A percentile compares a stretch with the other conserved stretches of the same genome.
These are phyloP conservation scores for Tylopilus subfusipes DNA, from an alignment of 768 basidiomycete genomes.

Conservation along the genomic window DNA sequence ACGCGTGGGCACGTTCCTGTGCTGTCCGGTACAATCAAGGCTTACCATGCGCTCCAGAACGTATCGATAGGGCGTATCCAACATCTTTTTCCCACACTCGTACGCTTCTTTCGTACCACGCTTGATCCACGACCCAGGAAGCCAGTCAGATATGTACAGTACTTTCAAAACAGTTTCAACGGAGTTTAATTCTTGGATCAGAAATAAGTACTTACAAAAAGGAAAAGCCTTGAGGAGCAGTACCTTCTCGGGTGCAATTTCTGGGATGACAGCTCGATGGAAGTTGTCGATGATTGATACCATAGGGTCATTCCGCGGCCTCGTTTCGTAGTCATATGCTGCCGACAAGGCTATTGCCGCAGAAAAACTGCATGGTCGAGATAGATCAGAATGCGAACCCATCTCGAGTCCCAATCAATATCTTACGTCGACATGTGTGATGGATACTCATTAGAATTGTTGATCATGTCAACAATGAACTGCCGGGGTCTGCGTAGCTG, in stretches of 20 bases:
- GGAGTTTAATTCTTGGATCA: neutral
- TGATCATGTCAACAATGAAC: neutral
- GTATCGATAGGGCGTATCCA: neutral
- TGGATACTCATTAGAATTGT: neutral
- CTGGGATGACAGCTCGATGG: neutral
- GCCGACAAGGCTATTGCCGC: neutral
- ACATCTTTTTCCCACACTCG: neutral
- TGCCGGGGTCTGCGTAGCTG: neutral
- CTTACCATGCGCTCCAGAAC: too few relatives aligned
- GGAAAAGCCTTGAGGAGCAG: neutral
- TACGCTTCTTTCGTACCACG: neutral
- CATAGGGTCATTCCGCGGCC: neutral
- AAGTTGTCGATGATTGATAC: neutral
- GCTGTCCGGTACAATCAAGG: too few relatives aligned
- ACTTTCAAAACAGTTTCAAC: neutral
- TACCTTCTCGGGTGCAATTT: neutral
- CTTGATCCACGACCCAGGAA: neutral
- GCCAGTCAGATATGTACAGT: neutral
- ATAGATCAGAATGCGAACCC: too few relatives aligned
- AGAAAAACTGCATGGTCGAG: neutral
- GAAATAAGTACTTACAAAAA: neutral
- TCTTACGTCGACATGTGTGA: neutral
- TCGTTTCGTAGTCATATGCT: neutral
- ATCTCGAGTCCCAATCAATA: too few relatives aligned
- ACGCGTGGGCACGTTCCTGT: too few relatives aligned